phyloP scores from a whole-genome alignment of 2,329 filamentous ascomycete genomes.

The Mollisia scopiformis region DNA sequence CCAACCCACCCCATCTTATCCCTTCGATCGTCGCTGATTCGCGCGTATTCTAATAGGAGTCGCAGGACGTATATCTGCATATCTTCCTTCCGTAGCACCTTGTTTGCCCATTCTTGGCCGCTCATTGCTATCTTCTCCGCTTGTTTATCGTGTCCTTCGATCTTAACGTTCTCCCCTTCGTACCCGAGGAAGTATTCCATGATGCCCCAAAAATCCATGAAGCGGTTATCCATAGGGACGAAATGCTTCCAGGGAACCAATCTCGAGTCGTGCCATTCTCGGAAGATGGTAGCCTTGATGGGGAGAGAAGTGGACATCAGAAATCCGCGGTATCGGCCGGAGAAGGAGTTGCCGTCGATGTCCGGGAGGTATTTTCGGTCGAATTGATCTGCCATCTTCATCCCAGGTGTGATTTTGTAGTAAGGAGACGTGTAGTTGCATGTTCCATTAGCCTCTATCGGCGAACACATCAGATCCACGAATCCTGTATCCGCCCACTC shows the following conservation, averaged over 20 bases:
- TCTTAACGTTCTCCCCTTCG: slow-evolving; percentile 41
- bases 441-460: slow-evolving; percentile 42
- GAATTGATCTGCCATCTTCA: slow-evolving; percentile 62
- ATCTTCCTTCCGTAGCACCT: slow-evolving; percentile 71
- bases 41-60: slow-evolving; percentile 65
- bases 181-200: slow-evolving; percentile 77
- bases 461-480: slow-evolving; percentile 49
- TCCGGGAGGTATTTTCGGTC: slow-evolving; percentile 72
- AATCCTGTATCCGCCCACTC: slow-evolving; percentile 40
- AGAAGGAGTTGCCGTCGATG: slow-evolving; percentile 76
- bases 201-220: slow-evolving; percentile 72
- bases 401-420: slow-evolving; percentile 47
- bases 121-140: slow-evolving; percentile 67
- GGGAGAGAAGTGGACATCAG: slow-evolving; percentile 70
- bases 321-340: slow-evolving; percentile 71
- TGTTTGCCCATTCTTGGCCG: slow-evolving; percentile 73
- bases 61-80: slow-evolving; percentile 66
- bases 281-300: slow-evolving; percentile 78
- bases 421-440: slow-evolving; percentile 46
- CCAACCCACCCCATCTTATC: slow-evolving; percentile 38
- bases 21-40: slow-evolving; percentile 39
- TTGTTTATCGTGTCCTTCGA: slow-evolving; percentile 48
- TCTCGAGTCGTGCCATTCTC: slow-evolving; percentile 80
- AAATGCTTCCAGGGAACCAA: slow-evolving; percentile 81
- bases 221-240: slow-evolving; percentile 79